phyloP scores from a whole-genome alignment of 2,329 filamentous ascomycete species.

The Hymenotorrendiella dingleyae region DNA sequence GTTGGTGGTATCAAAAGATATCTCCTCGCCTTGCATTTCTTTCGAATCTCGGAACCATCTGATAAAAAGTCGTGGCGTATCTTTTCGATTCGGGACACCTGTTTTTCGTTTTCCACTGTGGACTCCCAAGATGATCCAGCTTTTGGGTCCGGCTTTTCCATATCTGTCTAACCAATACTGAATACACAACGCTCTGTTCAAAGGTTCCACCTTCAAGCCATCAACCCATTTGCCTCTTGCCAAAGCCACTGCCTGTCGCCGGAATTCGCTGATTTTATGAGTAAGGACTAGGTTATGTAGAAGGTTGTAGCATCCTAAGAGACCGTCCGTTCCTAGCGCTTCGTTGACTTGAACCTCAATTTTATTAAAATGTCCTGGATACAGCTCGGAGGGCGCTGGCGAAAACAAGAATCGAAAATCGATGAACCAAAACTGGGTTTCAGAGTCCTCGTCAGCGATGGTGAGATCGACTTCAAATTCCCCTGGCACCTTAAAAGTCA shows the following conservation, averaged over 20 bases:
- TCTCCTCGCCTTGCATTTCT: constrained; percentile 62
- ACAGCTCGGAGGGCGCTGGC: constrained; percentile 57
- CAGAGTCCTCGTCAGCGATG: constrained; percentile 76
- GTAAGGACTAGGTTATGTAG: constrained; percentile 85
- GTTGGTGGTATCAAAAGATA: constrained; percentile 58
- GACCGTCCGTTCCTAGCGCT: constrained; percentile 60
- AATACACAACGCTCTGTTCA: constrained; percentile 76
- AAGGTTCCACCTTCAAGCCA: constrained; percentile 67
- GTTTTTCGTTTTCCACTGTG: constrained; percentile 53
- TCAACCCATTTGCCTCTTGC: constrained; percentile 69
- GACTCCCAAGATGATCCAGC: constrained; percentile 85
- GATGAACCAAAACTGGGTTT: constrained; percentile 88
- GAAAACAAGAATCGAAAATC: constrained; percentile 81
- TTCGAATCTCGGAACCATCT: constrained; percentile 84
- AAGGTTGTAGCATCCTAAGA: constrained; percentile 77
- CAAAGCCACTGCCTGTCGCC: constrained; percentile 69
- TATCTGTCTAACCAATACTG: constrained; percentile 81
- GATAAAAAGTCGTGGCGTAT: constrained; percentile 51
- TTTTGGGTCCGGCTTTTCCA: constrained; percentile 57
- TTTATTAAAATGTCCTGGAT: constrained; percentile 56
- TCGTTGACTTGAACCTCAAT: constrained; percentile 70
- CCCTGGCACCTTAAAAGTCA: constrained; percentile 73
- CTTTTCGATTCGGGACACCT: constrained; percentile 36
- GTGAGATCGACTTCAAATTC: constrained; percentile 95
- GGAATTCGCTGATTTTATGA: constrained; percentile 80